Base-by-base conservation (phyloP, 768 basidiomycete genomes). In the Kwoniella bestiolae region DNA sequence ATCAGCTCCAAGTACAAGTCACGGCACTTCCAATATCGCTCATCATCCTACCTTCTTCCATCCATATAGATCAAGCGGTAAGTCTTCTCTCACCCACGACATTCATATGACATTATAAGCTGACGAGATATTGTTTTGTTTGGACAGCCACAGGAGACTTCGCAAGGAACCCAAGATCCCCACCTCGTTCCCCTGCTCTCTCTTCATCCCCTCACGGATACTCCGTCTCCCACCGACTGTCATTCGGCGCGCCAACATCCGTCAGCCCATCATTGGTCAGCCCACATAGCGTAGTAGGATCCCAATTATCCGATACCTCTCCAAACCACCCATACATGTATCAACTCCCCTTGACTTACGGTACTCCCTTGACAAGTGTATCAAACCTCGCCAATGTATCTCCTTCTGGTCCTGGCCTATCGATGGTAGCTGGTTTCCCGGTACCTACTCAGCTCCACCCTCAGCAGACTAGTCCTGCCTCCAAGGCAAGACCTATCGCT, bases 181-280 rank as follows among this genome's bases (percentile, higher is more conserved):
- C 66, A n/a, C 64, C 60, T 16, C 61, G 46, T 21, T 70, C 68
- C 1, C 64, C 68, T 16, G 34, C 60, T 7, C 34, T 63, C 14
- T 61, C 60, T 12, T 63, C 66, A 26, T 60, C 66, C 6, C 60
- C 68, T 32, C 49, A 51, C 12, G 68, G 57, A 3, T 66, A 60
- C 0, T 29, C 44, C 11, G 47, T 46, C 16, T 59, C 60, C 23
- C 45, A 66, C 14, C 35, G 59, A 31, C 60, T 58, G 5, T 65
- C 68, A 7, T 52, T 47, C 34, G 51, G 63, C 7, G 47, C 35
- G 2, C 28, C 65, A 7, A 55, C 68, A 1, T 55, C 59, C 5
- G 60, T 63, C 56, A 66, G 64, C 51, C 65, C 68, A 5, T 41
- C 60, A 12, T 45, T 70, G 35, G 50, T 70, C 60, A 62, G 60